Evolutionary conservation across 2,329 filamentous ascomycete genomes (phyloP), one percentile per base, ranked within the genome.

Genomic region (Nothopassalora personata): DNA sequence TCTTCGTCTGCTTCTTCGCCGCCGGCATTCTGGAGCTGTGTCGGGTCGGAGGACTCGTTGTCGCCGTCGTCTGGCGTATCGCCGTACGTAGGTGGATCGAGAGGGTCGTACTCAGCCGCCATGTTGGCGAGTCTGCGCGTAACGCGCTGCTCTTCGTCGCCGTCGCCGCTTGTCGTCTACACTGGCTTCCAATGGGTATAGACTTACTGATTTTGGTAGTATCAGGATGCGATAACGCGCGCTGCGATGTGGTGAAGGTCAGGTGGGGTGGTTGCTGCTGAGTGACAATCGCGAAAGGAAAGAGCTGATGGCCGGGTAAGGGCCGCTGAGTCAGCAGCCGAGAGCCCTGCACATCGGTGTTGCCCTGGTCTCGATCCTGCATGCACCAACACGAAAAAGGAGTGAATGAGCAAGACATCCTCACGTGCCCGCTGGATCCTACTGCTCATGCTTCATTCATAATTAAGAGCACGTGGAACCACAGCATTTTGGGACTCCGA

Each of bases 41-140:
- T 49, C 27, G 63, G 64, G 54, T 77, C 74, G 64, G 77, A 78
- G 57, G 74, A 72, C 19, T 64, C 58, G 18, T 59, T 55, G 19
- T 58, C 54, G 53, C 54, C 64, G 36, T 67, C 61, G 51, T 59
- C 56, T 13, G 60, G 60, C 23, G 55, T 62, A 46, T 62, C 64
- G 57, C 66, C 62, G 55, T 61, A 67, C 18, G 64, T 64, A 18
- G 64, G 59, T 50, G 65, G 61, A 48, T 64, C 66, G 19, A 61
- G 54, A 33, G 69, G 67, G 59, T 68, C 66, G 60, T 72, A 65
- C 79, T 75, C 79, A 73, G 71, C 80, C 71, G 71, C 80, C 71
- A 80, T 77, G 67, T 79, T 60, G 53, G 59, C 61, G 62, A 61
- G 52, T 11, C 53, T 54, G 55, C 59, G 59, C 55, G 45, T 27